phyloP scores from a whole-genome alignment of 2,329 filamentous ascomycete species.

The Pyricularia grisea region DNA sequence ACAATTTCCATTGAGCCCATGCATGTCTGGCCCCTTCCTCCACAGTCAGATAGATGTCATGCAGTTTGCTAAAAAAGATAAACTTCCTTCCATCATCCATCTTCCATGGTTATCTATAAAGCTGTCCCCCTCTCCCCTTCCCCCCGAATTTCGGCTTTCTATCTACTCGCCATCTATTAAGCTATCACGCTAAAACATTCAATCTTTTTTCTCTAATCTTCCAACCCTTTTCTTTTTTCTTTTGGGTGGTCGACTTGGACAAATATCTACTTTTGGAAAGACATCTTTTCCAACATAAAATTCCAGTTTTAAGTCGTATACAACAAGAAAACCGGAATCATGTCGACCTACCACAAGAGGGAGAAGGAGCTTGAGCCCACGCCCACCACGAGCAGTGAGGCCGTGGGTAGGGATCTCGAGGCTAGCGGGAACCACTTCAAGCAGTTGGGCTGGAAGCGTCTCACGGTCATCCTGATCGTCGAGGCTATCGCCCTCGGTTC shows the following conservation, averaged over 20 bases:
- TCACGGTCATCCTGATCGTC: constrained; percentile 45
- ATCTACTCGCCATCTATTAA: not conserved
- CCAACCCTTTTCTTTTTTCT: not conserved
- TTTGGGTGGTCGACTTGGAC: not conserved
- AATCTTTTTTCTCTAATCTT: not conserved
- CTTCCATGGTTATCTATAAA: not conserved
- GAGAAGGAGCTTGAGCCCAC: not conserved
- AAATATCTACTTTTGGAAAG: not conserved
- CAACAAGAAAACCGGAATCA: not conserved
- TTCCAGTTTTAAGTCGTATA: too few species aligned
- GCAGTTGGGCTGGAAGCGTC: constrained; percentile 46
- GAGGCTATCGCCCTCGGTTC: constrained; percentile 46
- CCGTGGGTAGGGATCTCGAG: constrained; percentile 15
- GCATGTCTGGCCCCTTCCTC: not conserved
- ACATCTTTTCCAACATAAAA: not conserved
- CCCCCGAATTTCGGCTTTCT: not conserved
- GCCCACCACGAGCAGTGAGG: not conserved
- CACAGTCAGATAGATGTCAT: not conserved
- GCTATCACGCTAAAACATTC: not conserved
- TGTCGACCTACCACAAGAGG: not conserved
- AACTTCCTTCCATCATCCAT: not conserved
- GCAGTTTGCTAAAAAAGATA: not conserved
- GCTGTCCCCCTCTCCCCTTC: not conserved
- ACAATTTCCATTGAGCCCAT: not conserved
- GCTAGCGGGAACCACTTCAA: constrained; percentile 35